Evolutionary conservation across 192 early-diverging fungal genomes (phyloP).

Genomic region (Backusella tarrabulga): DNA sequence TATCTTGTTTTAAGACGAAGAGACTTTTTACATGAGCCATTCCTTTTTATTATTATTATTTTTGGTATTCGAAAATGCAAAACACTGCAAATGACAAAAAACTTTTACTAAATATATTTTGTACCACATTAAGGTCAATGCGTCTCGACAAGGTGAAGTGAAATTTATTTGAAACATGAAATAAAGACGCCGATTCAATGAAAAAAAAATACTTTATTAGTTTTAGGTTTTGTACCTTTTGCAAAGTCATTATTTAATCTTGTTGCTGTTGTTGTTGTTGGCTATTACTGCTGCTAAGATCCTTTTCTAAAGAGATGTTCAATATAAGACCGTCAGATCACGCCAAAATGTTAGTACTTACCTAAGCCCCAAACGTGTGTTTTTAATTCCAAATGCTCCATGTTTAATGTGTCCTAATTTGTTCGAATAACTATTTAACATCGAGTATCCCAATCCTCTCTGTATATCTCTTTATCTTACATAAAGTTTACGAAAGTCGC

Average conservation of each 20-base stretch:
- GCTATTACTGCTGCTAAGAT: not conserved
- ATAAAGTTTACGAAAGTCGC: constrained; percentile 54
- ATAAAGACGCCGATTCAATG: not conserved
- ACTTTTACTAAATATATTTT: not conserved
- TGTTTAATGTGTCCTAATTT: constrained; percentile 66
- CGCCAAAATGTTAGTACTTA: not conserved
- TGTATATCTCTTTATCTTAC: constrained; percentile 18
- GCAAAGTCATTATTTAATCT: too few species aligned
- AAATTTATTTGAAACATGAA: not conserved
- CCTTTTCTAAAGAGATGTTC: not conserved
- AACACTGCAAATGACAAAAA: not conserved
- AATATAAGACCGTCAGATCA: not conserved
- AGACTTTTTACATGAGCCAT: constrained; percentile 11
- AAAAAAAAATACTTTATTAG: constrained; percentile 1
- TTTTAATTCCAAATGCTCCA: constrained; percentile 84
- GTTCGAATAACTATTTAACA: not conserved
- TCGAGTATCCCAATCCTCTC: not conserved
- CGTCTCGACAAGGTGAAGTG: not conserved
- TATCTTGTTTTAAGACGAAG: too few species aligned
- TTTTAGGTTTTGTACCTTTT: not conserved
- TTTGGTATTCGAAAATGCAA: not conserved
- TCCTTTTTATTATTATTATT: not conserved
- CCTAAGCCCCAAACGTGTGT: constrained; percentile 78
- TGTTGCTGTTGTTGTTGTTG: not conserved
- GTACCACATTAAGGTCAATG: not conserved